These are phyloP conservation scores for Aphanomyces cochlioides DNA, from an alignment of 352 stramenopile genomes.

Conservation along the genomic window DNA sequence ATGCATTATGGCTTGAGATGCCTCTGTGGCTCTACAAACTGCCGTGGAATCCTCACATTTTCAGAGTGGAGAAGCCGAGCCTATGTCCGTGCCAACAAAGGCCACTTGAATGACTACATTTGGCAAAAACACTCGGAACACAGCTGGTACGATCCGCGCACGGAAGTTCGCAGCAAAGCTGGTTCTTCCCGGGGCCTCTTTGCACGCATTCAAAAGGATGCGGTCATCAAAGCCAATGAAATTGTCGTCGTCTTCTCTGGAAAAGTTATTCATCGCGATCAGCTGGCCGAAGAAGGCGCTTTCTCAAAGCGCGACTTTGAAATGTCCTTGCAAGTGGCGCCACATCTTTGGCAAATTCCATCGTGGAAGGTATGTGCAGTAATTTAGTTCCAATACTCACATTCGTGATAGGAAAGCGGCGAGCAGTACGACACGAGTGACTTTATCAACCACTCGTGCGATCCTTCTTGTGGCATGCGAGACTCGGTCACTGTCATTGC, in stretches of 20 bases:
- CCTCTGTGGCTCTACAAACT: constrained; percentile 24
- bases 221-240: constrained; percentile 25
- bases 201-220: constrained; percentile 28
- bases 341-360: constrained; percentile 28
- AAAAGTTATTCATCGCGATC: constrained; percentile 29
- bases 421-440: constrained; percentile 31
- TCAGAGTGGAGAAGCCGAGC: constrained; percentile 27
- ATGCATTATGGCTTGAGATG: constrained; percentile 28
- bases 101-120: constrained; percentile 29
- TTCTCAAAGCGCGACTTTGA: constrained; percentile 30
- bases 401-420: constrained; percentile 14
- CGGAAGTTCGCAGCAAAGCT: constrained; percentile 23
- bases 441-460: constrained; percentile 32
- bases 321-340: constrained; percentile 30
- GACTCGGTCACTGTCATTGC: constrained; percentile 28
- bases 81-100: constrained; percentile 22
- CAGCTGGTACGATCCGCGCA: constrained; percentile 27
- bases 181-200: constrained; percentile 13
- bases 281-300: constrained; percentile 20
- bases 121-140: constrained; percentile 29
- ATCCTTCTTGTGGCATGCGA: constrained; percentile 34
- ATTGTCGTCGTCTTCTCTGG: constrained; percentile 28
- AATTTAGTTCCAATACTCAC: not conserved
- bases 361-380: constrained; percentile 27
- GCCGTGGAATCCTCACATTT: constrained; percentile 29